Conservation (phyloP, 1,284 basidiomycete species). For the Phellinidium pouzarii region DNA sequence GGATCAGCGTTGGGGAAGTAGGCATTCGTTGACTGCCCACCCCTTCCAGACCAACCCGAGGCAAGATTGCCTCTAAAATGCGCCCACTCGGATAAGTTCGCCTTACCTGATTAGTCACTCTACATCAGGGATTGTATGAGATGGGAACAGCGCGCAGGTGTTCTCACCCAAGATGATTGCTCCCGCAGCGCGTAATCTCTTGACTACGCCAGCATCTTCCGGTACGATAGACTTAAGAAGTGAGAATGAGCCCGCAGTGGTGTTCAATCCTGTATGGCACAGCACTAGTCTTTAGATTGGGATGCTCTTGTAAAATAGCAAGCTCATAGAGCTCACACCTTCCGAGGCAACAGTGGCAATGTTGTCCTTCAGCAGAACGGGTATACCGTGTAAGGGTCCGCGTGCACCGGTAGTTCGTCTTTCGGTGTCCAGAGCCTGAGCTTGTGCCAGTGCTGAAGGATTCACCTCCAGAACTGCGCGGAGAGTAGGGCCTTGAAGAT, state of each 20-base stretch:
- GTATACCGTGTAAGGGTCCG: slow-evolving; percentile 62
- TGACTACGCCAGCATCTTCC: slow-evolving; percentile 34
- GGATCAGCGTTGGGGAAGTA: slow-evolving; percentile 58
- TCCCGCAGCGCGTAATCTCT: slow-evolving; percentile 35
- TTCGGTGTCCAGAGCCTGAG: slow-evolving; percentile 48
- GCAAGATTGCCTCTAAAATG: slow-evolving; percentile 50
- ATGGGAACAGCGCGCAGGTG: neutral
- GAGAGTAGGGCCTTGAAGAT: slow-evolving; percentile 51
- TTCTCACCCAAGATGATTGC: slow-evolving; percentile 38
- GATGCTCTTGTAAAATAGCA: neutral
- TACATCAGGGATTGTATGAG: neutral
- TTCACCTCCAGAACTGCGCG: slow-evolving; percentile 60
- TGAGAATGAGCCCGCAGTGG: slow-evolving; percentile 39
- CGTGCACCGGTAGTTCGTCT: slow-evolving; percentile 40
- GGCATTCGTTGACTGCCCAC: slow-evolving; percentile 54
- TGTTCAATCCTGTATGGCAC: slow-evolving; percentile 33
- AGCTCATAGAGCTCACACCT: slow-evolving; percentile 28
- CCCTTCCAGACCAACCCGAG: slow-evolving; percentile 61
- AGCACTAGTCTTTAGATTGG: neutral
- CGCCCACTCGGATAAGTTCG: slow-evolving; percentile 59
- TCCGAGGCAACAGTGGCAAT: slow-evolving; percentile 47
- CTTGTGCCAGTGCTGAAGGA: slow-evolving; percentile 49
- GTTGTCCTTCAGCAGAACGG: slow-evolving; percentile 60
- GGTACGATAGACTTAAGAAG: slow-evolving; percentile 36
- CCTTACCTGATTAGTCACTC: slow-evolving; percentile 38